Conservation (phyloP, 1,284 basidiomycete species). For the Rhodotorula sp. region DNA sequence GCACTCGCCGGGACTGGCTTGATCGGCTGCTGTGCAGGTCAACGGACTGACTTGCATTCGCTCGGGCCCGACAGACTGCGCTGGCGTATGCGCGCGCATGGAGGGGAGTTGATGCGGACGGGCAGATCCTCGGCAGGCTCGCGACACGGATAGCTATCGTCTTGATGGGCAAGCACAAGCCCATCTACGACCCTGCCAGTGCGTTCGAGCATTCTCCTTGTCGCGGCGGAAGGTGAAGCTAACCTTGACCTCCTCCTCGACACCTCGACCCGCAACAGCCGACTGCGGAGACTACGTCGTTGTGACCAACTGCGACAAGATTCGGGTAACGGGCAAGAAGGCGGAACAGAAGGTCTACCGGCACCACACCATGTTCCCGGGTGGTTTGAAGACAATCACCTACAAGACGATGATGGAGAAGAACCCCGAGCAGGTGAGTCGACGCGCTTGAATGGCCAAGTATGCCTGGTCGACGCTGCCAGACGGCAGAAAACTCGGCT, state of each 20-base stretch:
- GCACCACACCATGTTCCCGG: constrained; percentile 89
- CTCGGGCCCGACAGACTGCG: constrained; percentile 65
- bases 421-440: constrained; percentile 85
- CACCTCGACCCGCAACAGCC: constrained; percentile 55
- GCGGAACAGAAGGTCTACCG: constrained; percentile 81
- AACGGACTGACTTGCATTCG: neutral
- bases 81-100: constrained; percentile 90
- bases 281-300: constrained; percentile 98
- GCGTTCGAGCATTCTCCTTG: constrained; percentile 44
- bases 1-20: neutral
- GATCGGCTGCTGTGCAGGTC: neutral
- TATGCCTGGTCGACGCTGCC: too few species aligned
- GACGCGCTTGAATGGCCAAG: neutral
- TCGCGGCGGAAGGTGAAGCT: neutral
- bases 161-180: constrained; percentile 99
- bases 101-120: constrained; percentile 91
- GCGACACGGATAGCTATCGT: constrained; percentile 90
- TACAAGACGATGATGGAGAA: constrained; percentile 77
- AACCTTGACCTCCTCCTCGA: neutral
- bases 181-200: constrained; percentile 90
- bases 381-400: constrained; percentile 85
- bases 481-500: too few species aligned
- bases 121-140: constrained; percentile 86
- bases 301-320: constrained; percentile 81
- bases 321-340: constrained; percentile 89